These are phyloP conservation scores for Plasmodium vivax DNA, from an alignment of 169 alveolate species.

Conservation along the genomic window DNA sequence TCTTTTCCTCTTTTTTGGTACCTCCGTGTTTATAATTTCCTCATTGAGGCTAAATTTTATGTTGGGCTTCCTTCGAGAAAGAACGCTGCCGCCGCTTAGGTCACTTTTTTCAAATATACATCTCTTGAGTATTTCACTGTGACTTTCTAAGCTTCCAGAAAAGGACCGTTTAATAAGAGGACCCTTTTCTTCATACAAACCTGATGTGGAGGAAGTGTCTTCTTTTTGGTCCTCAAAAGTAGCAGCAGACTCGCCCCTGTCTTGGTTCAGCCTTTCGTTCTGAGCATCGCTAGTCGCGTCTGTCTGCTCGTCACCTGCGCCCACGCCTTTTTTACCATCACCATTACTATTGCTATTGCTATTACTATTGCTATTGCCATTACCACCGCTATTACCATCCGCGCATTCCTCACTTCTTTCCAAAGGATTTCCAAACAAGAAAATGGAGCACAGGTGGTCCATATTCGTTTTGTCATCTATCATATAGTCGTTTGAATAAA, in stretches of 20 bases:
- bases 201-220: background rate
- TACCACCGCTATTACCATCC: background rate
- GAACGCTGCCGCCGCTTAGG: background rate
- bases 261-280: background rate
- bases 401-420: constrained; percentile 71
- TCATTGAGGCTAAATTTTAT: constrained; percentile 14
- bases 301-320: background rate
- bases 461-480: constrained; percentile 54
- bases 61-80: constrained; percentile 33
- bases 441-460: constrained; percentile 67
- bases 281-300: constrained; percentile 3
- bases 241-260: background rate
- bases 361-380: no score
- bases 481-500: constrained; percentile 54
- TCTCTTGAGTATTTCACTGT: constrained; percentile 20
- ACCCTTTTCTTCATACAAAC: constrained; percentile 1
- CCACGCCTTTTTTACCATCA: background rate
- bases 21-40: constrained; percentile 36
- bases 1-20: constrained; percentile 9
- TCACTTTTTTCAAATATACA: constrained; percentile 3
- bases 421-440: constrained; percentile 72
- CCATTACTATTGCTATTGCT: no score
- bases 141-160: constrained; percentile 19
- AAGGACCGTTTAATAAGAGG: background rate
- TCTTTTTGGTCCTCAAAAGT: constrained; percentile 11